Evolutionary conservation across 2,329 filamentous ascomycete species (phyloP).

Genomic region (Nigrospora osmanthi): DNA sequence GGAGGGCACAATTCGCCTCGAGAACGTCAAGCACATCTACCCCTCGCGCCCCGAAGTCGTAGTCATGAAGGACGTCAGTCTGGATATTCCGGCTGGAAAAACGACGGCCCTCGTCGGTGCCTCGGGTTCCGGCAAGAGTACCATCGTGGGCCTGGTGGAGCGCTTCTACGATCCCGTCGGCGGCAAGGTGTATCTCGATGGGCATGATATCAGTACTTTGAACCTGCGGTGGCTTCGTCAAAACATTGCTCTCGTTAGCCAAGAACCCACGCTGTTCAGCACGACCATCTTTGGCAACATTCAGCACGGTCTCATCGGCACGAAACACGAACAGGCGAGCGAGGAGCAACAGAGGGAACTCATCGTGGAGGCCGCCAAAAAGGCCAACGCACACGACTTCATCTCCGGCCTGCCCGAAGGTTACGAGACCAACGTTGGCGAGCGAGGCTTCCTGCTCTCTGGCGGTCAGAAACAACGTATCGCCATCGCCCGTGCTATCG

Average conservation of each 20-base stretch:
- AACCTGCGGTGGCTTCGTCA: constrained; percentile 89
- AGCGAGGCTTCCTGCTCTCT: constrained; percentile 84
- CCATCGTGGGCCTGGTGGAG: constrained; percentile 87
- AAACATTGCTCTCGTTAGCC: constrained; percentile 86
- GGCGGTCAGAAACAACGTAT: constrained; percentile 97
- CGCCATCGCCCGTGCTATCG: constrained; percentile 83
- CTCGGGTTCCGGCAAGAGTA: constrained; percentile 91
- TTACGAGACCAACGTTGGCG: constrained; percentile 92
- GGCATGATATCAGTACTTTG: constrained; percentile 68
- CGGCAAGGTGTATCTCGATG: constrained; percentile 74
- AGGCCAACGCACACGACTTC: constrained; percentile 93
- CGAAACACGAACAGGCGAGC: constrained; percentile 59
- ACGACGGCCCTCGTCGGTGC: constrained; percentile 89
- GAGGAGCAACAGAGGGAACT: constrained; percentile 63
- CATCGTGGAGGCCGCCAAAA: constrained; percentile 74
- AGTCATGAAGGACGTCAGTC: constrained; percentile 76
- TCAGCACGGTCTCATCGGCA: constrained; percentile 81
- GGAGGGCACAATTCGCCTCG: constrained; percentile 71
- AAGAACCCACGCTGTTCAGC: constrained; percentile 86
- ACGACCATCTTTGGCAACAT: constrained; percentile 90
- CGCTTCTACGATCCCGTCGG: constrained; percentile 87
- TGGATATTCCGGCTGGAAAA: constrained; percentile 80
- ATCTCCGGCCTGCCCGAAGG: constrained; percentile 74
- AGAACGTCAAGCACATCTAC: constrained; percentile 85
- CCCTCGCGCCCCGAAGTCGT: constrained; percentile 85